phyloP scores from a whole-genome alignment of 139 green algal species.

The Eudorina sp. region DNA sequence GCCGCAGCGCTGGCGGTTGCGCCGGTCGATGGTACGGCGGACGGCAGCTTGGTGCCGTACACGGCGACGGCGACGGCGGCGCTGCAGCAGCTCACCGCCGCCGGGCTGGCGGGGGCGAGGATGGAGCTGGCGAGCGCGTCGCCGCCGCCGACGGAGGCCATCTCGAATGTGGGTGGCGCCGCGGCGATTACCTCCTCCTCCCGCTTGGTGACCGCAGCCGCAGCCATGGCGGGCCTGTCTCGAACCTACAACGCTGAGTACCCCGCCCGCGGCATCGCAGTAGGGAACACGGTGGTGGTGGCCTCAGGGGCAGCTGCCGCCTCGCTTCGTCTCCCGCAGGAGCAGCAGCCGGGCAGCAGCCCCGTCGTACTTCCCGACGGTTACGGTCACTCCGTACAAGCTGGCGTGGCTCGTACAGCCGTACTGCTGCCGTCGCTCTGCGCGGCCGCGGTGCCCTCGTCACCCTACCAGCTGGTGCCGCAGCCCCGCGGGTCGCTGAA shows the following conservation, averaged over 20 bases:
- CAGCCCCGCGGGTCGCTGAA: constrained; percentile 64
- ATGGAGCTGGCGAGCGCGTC: neutral
- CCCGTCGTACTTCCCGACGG: neutral
- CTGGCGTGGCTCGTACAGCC: neutral
- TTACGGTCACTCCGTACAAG: neutral
- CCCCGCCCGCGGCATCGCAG: neutral
- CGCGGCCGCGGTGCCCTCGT: neutral
- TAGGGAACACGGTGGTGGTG: neutral
- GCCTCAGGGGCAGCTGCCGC: neutral
- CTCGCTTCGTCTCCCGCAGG: constrained; percentile 34
- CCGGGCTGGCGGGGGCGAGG: neutral
- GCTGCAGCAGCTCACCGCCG: constrained; percentile 30
- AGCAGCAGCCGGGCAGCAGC: neutral
- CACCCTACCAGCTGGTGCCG: constrained; percentile 58
- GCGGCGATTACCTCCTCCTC: too few relatives aligned
- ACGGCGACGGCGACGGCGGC: constrained; percentile 12
- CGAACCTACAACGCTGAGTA: constrained; percentile 66
- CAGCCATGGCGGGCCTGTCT: constrained; percentile 54
- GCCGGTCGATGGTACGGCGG: neutral
- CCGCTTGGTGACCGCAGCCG: neutral
- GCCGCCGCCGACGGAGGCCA: constrained; percentile 5
- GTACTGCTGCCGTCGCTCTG: constrained; percentile 28
- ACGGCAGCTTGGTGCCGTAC: neutral
- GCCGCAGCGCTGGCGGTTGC: too few relatives aligned
- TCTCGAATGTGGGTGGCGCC: neutral